Conservation (phyloP, 2,329 filamentous ascomycete genomes). For the Pseudocercospora fijiensis region DNA sequence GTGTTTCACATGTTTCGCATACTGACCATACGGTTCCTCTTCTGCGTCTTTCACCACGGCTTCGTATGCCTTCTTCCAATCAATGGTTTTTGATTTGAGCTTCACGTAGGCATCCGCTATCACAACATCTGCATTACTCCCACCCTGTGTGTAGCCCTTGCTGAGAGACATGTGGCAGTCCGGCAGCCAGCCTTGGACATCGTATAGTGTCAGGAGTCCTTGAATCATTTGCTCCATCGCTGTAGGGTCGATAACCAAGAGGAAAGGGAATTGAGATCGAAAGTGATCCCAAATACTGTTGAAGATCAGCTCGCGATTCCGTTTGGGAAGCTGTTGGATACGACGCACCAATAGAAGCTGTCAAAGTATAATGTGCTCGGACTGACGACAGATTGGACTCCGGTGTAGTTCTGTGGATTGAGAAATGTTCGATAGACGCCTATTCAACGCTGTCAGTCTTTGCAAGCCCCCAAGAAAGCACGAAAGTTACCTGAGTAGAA, state of each 20-base stretch:
- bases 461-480: not conserved
- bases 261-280: conserved; percentile 63
- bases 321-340: too few species aligned
- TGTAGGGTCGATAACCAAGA: conserved; percentile 63
- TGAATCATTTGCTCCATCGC: conserved; percentile 66
- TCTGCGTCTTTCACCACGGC: conserved; percentile 69
- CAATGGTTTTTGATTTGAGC: conserved; percentile 60
- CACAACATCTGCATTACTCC: conserved; percentile 69
- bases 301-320: not conserved
- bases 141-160: conserved; percentile 68
- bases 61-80: conserved; percentile 63
- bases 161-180: conserved; percentile 67
- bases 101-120: conserved; percentile 72
- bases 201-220: conserved; percentile 67
- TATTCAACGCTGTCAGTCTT: conserved; percentile 42
- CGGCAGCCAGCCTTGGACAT: conserved; percentile 68
- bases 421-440: conserved; percentile 48
- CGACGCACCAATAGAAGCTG: conserved; percentile 30
- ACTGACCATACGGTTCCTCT: conserved; percentile 37
- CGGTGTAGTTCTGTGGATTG: conserved; percentile 49
- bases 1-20: not conserved
- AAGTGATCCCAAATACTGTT: conserved; percentile 65
- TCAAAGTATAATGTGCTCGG: conserved; percentile 29
- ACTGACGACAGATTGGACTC: conserved; percentile 42
- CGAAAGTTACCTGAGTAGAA: conserved; percentile 51